Evolutionary conservation across 768 basidiomycete species (phyloP).

Genomic region (Clitopilus hobsonii): DNA sequence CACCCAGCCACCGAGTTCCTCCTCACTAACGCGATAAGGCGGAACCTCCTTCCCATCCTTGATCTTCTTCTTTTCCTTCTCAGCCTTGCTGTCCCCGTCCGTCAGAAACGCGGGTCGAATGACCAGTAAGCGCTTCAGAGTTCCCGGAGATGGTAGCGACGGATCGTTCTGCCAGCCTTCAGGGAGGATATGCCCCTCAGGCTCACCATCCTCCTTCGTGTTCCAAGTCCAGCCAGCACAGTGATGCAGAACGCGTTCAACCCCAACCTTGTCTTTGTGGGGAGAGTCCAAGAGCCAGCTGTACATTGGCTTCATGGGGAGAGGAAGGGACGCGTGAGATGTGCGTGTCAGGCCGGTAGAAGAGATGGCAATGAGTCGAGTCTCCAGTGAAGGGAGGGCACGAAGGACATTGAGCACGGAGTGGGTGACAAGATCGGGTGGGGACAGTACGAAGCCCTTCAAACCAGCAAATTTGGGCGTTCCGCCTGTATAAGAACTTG

Average conservation of each 20-base stretch:
- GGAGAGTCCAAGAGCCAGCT: slow-evolving; percentile 34
- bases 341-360: slow-evolving; percentile 46
- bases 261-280: slow-evolving; percentile 59
- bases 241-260: slow-evolving; percentile 47
- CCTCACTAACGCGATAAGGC: slow-evolving; percentile 40
- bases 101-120: slow-evolving; percentile 57
- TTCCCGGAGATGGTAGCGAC: slow-evolving; percentile 38
- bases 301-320: slow-evolving; percentile 46
- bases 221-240: slow-evolving; percentile 50
- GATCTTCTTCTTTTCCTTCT: slow-evolving; percentile 16
- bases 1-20: slow-evolving; percentile 42
- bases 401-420: slow-evolving; percentile 51
- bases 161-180: slow-evolving; percentile 35
- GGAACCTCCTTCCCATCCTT: slow-evolving; percentile 18
- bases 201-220: slow-evolving; percentile 28
- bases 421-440: slow-evolving; percentile 55
- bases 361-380: slow-evolving; percentile 49
- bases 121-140: slow-evolving; percentile 40
- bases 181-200: slow-evolving; percentile 37
- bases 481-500: slow-evolving; percentile 31
- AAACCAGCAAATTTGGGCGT: slow-evolving; percentile 36
- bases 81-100: slow-evolving; percentile 46
- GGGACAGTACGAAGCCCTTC: slow-evolving; percentile 45
- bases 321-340: slow-evolving; percentile 42
- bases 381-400: slow-evolving; percentile 42